Evolutionary conservation across 75 land plant species (phyloP).

Genomic region (Pseudotsuga menziesii): DNA sequence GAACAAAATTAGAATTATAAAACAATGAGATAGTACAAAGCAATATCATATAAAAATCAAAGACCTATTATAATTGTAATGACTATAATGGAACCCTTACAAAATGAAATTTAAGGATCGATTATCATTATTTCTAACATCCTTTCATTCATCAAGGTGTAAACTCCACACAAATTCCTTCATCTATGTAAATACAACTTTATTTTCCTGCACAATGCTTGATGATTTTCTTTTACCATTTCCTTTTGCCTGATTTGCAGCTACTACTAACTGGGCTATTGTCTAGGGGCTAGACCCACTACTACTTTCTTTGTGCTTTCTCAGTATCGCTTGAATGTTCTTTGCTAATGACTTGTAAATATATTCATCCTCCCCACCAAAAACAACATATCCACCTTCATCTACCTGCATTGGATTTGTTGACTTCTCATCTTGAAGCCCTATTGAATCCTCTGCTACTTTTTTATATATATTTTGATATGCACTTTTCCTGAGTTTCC

Average conservation of each 20-base stretch:
- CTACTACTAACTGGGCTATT: conserved; percentile 48
- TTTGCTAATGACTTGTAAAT: conserved; percentile 62
- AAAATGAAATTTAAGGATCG: conserved; percentile 1
- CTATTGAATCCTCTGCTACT: conserved; percentile 86
- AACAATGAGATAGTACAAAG: neutral
- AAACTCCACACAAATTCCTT: conserved; percentile 90
- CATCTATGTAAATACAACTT: conserved; percentile 81
- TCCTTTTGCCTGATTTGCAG: conserved; percentile 20
- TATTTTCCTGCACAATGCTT: conserved; percentile 53
- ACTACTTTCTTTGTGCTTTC: conserved; percentile 60
- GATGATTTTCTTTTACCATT: conserved; percentile 14
- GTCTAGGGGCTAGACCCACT: conserved; percentile 51
- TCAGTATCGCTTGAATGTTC: conserved; percentile 77
- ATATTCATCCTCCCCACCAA: conserved; percentile 89
- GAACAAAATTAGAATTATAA: neutral
- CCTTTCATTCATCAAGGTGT: conserved; percentile 47
- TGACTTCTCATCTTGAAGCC: conserved; percentile 37
- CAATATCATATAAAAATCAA: neutral
- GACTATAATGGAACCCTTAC: neutral
- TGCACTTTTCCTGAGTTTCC: conserved; percentile 59
- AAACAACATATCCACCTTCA: conserved; percentile 44
- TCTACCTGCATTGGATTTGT: conserved; percentile 25
- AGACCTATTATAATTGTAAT: neutral
- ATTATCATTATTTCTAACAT: neutral
- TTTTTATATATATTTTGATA: conserved; percentile 68